Percentiles rank a stretch among this genome's conserved stretches.
Conservation (phyloP, 1,284 basidiomycete species). For the Ganoderma lingzhi region DNA sequence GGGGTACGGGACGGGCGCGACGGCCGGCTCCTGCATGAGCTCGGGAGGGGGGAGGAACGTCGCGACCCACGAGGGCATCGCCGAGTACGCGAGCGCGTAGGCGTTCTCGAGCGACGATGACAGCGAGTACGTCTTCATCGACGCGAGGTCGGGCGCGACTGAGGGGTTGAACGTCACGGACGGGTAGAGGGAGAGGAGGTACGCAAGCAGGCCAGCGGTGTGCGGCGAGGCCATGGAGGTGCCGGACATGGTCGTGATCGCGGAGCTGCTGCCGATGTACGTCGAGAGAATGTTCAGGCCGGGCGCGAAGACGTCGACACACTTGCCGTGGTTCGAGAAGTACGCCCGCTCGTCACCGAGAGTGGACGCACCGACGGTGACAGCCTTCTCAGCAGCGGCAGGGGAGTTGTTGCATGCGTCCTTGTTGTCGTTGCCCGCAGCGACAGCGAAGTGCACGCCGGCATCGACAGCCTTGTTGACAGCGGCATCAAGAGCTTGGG, state of each 20-base stretch:
- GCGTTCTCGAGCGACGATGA: conserved; percentile 43
- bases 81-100: conserved; percentile 61
- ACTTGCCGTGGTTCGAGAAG: conserved; percentile 79
- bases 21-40: conserved; percentile 46
- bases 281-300: conserved; percentile 74
- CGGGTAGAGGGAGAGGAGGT: conserved; percentile 74
- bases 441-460: conserved; percentile 96
- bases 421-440: conserved; percentile 70
- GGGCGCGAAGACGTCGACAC: conserved; percentile 82
- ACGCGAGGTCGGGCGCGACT: conserved; percentile 42
- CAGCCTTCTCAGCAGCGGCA: conserved; percentile 68
- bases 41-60: conserved; percentile 65
- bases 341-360: conserved; percentile 78
- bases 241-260: conserved; percentile 71
- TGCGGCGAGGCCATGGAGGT: conserved; percentile 69
- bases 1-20: conserved; percentile 53
- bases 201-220: conserved; percentile 74
- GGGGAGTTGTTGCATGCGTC: conserved; percentile 78
- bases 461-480: conserved; percentile 86
- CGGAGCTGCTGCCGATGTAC: conserved; percentile 66
- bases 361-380: conserved; percentile 83
- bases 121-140: conserved; percentile 30
- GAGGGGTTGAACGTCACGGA: conserved; percentile 56
- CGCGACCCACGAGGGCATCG: conserved; percentile 67
- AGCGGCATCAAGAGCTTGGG: conserved; percentile 84